Evolutionary conservation across 371 early-diverging fungal species (phyloP).

Genomic region (Neoconidiobolus thromboides): DNA sequence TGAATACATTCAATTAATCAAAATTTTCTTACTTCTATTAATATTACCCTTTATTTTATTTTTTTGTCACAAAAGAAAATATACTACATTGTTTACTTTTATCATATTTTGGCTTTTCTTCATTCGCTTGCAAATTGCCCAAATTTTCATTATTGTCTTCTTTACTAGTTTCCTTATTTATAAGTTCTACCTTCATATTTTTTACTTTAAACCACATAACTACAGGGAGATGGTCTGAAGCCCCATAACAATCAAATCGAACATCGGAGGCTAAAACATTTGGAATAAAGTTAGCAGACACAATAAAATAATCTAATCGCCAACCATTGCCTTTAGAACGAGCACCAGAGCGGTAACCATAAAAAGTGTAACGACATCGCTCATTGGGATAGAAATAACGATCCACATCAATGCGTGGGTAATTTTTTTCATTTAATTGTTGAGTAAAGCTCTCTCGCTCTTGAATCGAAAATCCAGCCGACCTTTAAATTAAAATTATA

Average conservation of each 20-base stretch:
- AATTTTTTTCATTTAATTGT: conserved; percentile 22
- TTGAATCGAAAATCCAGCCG: conserved; percentile 70
- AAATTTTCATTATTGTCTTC: too few species aligned
- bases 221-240: conserved; percentile 78
- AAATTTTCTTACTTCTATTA: too few species aligned
- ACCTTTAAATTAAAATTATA: conserved; percentile 15
- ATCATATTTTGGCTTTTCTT: too few species aligned
- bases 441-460: conserved; percentile 57
- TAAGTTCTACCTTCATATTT: too few species aligned
- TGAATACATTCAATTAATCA: too few species aligned
- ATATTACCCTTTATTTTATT: too few species aligned
- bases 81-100: too few species aligned
- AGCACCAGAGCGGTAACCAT: conserved; percentile 51
- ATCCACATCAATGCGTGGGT: conserved; percentile 52
- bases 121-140: too few species aligned
- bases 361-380: conserved; percentile 57
- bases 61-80: too few species aligned
- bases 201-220: conserved; percentile 23
- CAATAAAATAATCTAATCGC: conserved; percentile 77
- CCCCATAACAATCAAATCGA: conserved; percentile 64
- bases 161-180: too few species aligned
- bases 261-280: conserved; percentile 43
- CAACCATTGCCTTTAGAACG: conserved; percentile 63
- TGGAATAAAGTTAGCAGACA: conserved; percentile 33
- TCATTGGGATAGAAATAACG: conserved; percentile 51